Base-by-base conservation (phyloP, 208 protist genomes). In the Trypanosoma cruzi region DNA sequence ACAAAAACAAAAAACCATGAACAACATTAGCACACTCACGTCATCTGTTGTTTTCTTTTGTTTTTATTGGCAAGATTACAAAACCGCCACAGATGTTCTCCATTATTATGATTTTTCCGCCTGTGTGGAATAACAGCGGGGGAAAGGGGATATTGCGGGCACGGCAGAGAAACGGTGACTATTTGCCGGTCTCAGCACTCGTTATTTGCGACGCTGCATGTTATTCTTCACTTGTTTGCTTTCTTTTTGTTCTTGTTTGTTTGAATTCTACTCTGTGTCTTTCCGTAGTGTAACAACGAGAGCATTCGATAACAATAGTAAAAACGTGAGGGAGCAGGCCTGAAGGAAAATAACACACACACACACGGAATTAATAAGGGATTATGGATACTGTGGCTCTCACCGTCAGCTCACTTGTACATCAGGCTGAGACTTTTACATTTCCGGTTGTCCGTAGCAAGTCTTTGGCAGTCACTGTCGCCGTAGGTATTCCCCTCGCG, bases 351-450 rank as follows among this genome's bases (percentile, higher is more conserved):
- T 26, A 16, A 66, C 5, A 36, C 28, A 66, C 22, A 37, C 20
- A 29, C 14, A 44, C 32, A 40, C 32, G 52, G 58, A 18, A 48
- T 37, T 32, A 42, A 26, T 59, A 53, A 57, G 18, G 26, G 18
- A 71, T 22, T 31, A 96, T 93, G 90, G 90, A 96, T 46, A 73
- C 80, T 54, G 1, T 92, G 32, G 81, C 81, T 32, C 59, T 90
- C 57, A 61, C 71, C 13, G 86, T 96, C 28, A 94, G 86, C 76
- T 88, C 80, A 1, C 37, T 84, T 26, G 86, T 93, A 24, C 69
- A 91, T 71, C 57, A 26, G 58, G 59, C 92, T 2, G 91, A 96
- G 77, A 73, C 90, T 49, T 32, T 93, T 32, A 75, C 77, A 8
- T 56, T 94, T 42, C 86, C 88, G 2, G 40, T 82, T 26, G 29